Base-by-base conservation (phyloP, 1,139 yeast species). In the Kodamaea suecica region DNA sequence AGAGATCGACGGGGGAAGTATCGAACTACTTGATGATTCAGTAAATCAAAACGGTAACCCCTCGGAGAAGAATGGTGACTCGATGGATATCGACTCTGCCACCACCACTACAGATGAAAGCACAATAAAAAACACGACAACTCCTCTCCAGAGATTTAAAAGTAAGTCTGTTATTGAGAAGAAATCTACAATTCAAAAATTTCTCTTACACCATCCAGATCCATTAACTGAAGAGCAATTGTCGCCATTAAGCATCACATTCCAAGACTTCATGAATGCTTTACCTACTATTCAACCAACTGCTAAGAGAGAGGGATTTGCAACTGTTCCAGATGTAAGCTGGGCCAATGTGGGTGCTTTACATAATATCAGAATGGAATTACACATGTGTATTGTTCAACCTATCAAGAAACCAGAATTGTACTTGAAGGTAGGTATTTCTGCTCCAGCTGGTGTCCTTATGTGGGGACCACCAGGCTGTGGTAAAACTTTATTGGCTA, bases 391-490 rank as follows among this genome's bases (percentile, higher is more conserved):
- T 13, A 88, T 92, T 44, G 98, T 94, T 1, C 97, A 90, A 55
- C 98, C 98, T 1, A 90, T 92, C 47, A 82, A 84, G 50, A 78
- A 88, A 46, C 99, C 99, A 1, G 97, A 90, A 45, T 64, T 92
- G 13, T 92, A 84, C 53, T 80, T 79, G 44, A 80, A 82, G 44
- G 97, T 92, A 7, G 99, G 99, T 58, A 90, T 92, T 25, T 78
- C 88, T 36, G 96, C 97, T 0, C 97, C 98, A 1, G 90, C 97
- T 0, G 99, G 99, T 36, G 98, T 92, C 0, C 65, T 92, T 14
- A 74, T 92, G 70, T 92, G 98, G 98, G 99, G 99, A 0, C 99
- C 98, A 2, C 98, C 98, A 2, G 98, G 98, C 15, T 92, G 97
- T 66, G 98, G 98, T 72, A 92, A 92, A 55, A 92, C 98, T 0